phyloP scores from a whole-genome alignment of 495 filamentous ascomycete species.

The Paragyromitra xinjiangensis region DNA sequence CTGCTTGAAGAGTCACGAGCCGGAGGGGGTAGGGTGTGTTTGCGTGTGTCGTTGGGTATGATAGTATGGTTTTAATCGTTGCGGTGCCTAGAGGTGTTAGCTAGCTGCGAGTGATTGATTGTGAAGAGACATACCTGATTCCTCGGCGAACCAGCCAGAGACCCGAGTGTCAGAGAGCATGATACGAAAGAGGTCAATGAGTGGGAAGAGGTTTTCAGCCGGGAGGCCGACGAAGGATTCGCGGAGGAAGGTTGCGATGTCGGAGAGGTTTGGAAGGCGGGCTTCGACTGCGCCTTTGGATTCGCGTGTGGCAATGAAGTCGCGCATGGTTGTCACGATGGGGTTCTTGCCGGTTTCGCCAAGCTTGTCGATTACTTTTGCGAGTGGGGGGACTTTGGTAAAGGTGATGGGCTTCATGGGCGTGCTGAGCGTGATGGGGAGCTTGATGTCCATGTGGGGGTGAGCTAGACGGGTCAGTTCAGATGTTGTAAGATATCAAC shows the following conservation, averaged over 20 bases:
- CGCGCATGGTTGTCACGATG: slow-evolving; percentile 66
- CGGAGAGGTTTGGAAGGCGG: slow-evolving; percentile 68
- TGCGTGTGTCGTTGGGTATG: slow-evolving; percentile 63
- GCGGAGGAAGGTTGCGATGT: slow-evolving; percentile 66
- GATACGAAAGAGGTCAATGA: slow-evolving; percentile 82
- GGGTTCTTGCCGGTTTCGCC: slow-evolving; percentile 64
- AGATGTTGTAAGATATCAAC: neutral
- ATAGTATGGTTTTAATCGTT: slow-evolving; percentile 72
- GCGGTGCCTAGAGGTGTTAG: slow-evolving; percentile 60
- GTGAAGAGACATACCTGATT: slow-evolving; percentile 59
- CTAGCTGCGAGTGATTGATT: slow-evolving; percentile 33
- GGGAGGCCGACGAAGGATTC: slow-evolving; percentile 64
- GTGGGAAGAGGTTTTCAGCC: slow-evolving; percentile 72
- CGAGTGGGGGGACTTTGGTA: slow-evolving; percentile 80
- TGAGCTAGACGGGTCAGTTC: slow-evolving; percentile 62
- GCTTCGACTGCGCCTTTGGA: slow-evolving; percentile 66
- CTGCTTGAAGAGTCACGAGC: slow-evolving; percentile 75
- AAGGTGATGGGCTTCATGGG: slow-evolving; percentile 75
- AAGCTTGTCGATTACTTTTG: slow-evolving; percentile 84
- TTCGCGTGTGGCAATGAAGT: slow-evolving; percentile 70
- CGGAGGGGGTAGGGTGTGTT: slow-evolving; percentile 79
- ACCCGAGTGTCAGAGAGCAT: slow-evolving; percentile 82
- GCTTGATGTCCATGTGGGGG: slow-evolving; percentile 72
- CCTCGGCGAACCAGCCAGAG: slow-evolving; percentile 85
- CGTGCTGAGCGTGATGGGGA: slow-evolving; percentile 73